Conservation (phyloP, 2,329 filamentous ascomycete genomes). For the Diaporthe capsici region DNA sequence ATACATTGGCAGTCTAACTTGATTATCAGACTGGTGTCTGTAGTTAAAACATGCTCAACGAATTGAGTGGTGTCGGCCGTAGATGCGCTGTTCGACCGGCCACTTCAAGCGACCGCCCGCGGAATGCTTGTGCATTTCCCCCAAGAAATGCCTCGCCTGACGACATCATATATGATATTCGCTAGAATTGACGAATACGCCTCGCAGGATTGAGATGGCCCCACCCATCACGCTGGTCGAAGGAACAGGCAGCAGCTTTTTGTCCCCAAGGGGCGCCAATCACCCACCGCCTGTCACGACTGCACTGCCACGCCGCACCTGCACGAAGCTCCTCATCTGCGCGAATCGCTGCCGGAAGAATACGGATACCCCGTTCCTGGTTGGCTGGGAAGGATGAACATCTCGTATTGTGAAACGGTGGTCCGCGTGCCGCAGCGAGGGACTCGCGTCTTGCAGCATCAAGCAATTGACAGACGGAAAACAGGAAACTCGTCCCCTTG, state of each 20-base stretch:
- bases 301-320: conserved; percentile 6
- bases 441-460: not conserved
- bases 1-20: not conserved
- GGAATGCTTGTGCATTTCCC: not conserved
- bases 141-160: not conserved
- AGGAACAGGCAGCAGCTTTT: conserved; percentile 6
- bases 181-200: not conserved
- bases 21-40: not conserved
- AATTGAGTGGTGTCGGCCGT: not conserved
- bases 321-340: not conserved
- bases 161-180: not conserved
- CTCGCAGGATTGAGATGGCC: not conserved
- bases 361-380: not conserved
- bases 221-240: not conserved
- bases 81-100: not conserved
- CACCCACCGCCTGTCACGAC: not conserved
- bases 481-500: too few species aligned
- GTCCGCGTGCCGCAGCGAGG: not conserved
- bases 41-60: too few species aligned
- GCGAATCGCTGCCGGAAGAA: not conserved
- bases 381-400: not conserved
- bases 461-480: not conserved
- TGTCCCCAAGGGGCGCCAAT: not conserved
- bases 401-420: conserved; percentile 3
- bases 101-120: not conserved